These are phyloP conservation scores for Saturnispora mendoncae DNA, from an alignment of 805 yeast species.

Conservation along the genomic window DNA sequence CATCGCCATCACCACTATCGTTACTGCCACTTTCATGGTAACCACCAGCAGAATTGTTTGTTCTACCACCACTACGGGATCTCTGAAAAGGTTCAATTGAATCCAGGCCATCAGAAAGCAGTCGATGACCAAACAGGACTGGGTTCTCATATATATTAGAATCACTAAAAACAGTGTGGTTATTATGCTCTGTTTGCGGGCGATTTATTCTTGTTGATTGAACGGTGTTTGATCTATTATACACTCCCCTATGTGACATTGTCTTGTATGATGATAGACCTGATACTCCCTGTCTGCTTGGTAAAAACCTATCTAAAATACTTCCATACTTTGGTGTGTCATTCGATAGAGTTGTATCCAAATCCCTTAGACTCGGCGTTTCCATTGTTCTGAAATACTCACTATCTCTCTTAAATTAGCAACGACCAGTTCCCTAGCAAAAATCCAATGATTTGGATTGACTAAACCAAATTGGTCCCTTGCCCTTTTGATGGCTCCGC, in stretches of 20 bases:
- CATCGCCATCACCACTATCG: not conserved
- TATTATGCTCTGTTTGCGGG: slow-evolving; percentile 1
- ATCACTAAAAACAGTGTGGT: not conserved
- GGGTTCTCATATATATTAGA: slow-evolving; percentile 1
- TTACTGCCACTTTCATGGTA: not conserved
- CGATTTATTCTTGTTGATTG: not conserved
- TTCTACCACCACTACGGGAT: not conserved
- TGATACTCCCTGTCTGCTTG: slow-evolving; percentile 13
- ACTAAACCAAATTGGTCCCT: not conserved
- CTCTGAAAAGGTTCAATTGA: not conserved
- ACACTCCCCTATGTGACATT: not conserved
- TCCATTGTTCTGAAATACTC: not conserved
- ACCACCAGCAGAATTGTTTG: not conserved
- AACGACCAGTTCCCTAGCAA: too few species aligned
- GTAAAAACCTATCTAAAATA: slow-evolving; percentile 24
- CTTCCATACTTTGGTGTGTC: slow-evolving; percentile 17
- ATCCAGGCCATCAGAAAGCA: not conserved
- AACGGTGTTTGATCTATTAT: not conserved
- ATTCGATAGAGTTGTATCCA: slow-evolving; percentile 11
- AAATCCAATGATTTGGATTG: not conserved
- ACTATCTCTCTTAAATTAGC: too few species aligned
- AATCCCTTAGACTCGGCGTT: not conserved
- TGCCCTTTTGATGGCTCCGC: not conserved
- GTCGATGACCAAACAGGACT: not conserved
- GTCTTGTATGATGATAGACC: not conserved